Conservation (phyloP, 202 grass and related monocot species). For the Eragrostis tef region DNA sequence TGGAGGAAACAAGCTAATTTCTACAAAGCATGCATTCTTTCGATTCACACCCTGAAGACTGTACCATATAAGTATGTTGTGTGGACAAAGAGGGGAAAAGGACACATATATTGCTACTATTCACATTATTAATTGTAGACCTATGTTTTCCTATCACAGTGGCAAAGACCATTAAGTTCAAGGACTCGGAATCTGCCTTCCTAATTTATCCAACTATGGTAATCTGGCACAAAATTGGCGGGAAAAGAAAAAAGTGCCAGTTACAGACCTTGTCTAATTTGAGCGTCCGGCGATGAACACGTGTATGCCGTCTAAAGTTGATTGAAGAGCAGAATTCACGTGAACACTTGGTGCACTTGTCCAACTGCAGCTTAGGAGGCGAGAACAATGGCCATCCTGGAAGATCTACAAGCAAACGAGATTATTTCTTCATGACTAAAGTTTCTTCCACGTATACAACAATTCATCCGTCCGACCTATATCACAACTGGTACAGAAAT, state of each 20-base stretch:
- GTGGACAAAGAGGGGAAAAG: neutral
- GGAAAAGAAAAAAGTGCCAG: conserved; percentile 4
- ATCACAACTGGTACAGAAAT: conserved; percentile 46
- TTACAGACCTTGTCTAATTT: conserved; percentile 72
- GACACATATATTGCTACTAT: neutral
- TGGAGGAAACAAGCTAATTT: conserved; percentile 6
- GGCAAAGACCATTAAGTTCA: neutral
- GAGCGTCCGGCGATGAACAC: conserved; percentile 70
- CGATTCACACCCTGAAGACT: neutral
- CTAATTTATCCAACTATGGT: conserved; percentile 26
- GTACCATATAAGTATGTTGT: too few species aligned
- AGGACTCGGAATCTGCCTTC: neutral
- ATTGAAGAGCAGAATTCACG: conserved; percentile 87
- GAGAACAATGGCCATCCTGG: conserved; percentile 88
- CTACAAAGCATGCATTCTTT: neutral
- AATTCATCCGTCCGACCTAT: neutral
- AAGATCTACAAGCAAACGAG: conserved; percentile 64
- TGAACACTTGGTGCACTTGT: conserved; percentile 86
- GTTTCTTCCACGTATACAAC: conserved; percentile 12
- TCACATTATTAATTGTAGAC: conserved; percentile 3
- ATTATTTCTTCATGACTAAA: neutral
- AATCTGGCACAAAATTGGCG: neutral
- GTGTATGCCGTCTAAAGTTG: conserved; percentile 69
- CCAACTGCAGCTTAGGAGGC: conserved; percentile 69
- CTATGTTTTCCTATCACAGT: too few species aligned